Evolutionary conservation across 352 stramenopile species (phyloP), one percentile per base, ranked within the genome.

Genomic region (Pythium sp.): DNA sequence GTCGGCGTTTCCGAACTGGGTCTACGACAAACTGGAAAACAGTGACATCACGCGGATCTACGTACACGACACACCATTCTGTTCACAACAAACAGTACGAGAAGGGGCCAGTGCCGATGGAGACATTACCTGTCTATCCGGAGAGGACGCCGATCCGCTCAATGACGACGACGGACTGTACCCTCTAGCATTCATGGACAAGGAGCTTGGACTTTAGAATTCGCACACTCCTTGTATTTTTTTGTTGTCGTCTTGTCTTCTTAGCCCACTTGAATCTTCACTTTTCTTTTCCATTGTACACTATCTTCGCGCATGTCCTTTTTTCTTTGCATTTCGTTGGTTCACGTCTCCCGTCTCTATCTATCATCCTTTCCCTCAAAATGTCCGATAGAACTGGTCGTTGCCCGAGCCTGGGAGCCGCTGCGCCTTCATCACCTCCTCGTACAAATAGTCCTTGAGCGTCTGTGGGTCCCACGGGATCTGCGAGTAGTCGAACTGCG

Each of bases 351-450:
- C 15, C 54, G 9, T 22, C 3, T 36, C 24, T 41, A 20, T 12
- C 15, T 30, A 14, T 58, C n/a, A 5, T 38, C 3, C 43, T 20
- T 65, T 26, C 34, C 30, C 12, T 61, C n/a, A 71, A 20, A 61
- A 53, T 0, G 51, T 46, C 38, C 58, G 41, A 20, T 53, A 63
- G 14, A 56, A 61, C 24, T 55, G 47, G 57, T 58, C 36, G 14
- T 49, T 58, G 12, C 53, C n/a, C 6, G 28, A 30, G 38, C 67
- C 54, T 11, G 51, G 49, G 22, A 58, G 28, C 9, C 51, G 62
- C 30, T 93, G 78, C 1, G 80, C 76, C 62, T 89, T 90, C 83
- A 92, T 92, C 24, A 95, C 85, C 60, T 95, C 88, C 43, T 94
- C 84, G 63, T 89, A 95, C 8, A 95, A 69, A 60, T 94, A 64